Conservation (phyloP, 805 yeast genomes). For the Sugiyamaella marilandica region DNA sequence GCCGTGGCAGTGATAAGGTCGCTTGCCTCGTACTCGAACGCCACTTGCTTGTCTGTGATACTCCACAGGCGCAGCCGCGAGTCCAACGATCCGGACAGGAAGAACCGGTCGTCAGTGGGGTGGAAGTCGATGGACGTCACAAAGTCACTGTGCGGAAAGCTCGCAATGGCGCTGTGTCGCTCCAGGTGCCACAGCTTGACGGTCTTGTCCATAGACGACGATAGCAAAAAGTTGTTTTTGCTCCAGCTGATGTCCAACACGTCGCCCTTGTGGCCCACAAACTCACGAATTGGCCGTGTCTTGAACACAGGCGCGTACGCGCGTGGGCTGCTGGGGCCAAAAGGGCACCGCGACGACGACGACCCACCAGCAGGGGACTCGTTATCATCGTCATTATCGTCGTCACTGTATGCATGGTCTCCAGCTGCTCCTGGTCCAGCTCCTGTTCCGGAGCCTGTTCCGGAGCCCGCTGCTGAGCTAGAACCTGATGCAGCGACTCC, state of each 20-base stretch:
- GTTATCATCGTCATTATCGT: constrained; percentile 3
- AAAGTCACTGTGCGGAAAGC: constrained; percentile 71
- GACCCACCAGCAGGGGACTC: not conserved
- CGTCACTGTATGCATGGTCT: constrained; percentile 7
- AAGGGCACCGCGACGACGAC: not conserved
- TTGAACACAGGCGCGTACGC: constrained; percentile 75
- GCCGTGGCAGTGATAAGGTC: constrained; percentile 70
- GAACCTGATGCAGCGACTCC: constrained; percentile 4
- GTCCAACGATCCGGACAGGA: constrained; percentile 76
- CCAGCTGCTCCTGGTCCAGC: not conserved
- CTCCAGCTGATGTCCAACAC: constrained; percentile 84
- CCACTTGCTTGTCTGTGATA: constrained; percentile 63
- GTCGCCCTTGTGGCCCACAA: constrained; percentile 63
- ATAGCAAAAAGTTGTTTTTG: constrained; percentile 69
- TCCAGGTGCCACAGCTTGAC: constrained; percentile 84
- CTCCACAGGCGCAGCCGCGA: constrained; percentile 78
- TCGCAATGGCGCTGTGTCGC: constrained; percentile 53
- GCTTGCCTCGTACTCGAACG: constrained; percentile 55
- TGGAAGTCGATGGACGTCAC: constrained; percentile 78
- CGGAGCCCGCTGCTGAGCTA: not conserved
- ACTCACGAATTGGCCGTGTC: constrained; percentile 54
- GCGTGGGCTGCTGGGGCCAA: constrained; percentile 5
- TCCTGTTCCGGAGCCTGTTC: not conserved
- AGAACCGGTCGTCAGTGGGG: constrained; percentile 82
- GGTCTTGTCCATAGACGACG: constrained; percentile 82